Base-by-base conservation (phyloP, 2,329 filamentous ascomycete genomes). In the Alternaria triticina region DNA sequence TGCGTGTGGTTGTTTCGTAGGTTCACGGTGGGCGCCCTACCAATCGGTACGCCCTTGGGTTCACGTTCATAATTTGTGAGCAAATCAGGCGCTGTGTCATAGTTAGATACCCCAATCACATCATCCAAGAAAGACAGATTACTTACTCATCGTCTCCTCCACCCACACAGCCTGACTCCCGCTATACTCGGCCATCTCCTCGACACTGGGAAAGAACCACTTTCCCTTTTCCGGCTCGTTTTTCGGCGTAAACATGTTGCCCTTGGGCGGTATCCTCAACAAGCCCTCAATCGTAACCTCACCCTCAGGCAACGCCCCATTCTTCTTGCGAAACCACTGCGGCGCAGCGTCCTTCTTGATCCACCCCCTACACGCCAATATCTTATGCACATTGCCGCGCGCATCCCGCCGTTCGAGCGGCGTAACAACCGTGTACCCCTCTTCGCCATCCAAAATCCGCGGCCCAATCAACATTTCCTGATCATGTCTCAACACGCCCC, bases 391-490 rank as follows among this genome's bases (percentile, higher is more conserved):
- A 54, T 72, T 70, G 11, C 75, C 77, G 59, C 83, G 81, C 56
- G 83, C 85, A 9, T 82, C 85, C 2, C 85, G 84, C 54, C 94
- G 85, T 82, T 97, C 94, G 6, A 99, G 84, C 20, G 96, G 96
- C 47, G 96, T 99, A 23, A 99, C 84, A 40, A 99, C 95, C 74
- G 96, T 88, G 81, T 89, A 99, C 3, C 96, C 96, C 76, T 97
- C 91, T 75, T 95, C 88, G 12, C 95, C 95, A 66, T 99, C 95
- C 66, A 89, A 87, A 83, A 97, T 89, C 51, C 96, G 89, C 61
- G 96, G 96, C 1, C 96, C 96, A 63, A 99, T 89, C 56, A 99
- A 85, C 94, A 99, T 99, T 84, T 99, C 96, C 78, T 92, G 89
- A 77, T 97, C 94, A 81, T 99, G 96, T 43, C 91, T 84, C 70